Conservation (phyloP, 371 early-diverging fungal species). For the Massospora cicadina region DNA sequence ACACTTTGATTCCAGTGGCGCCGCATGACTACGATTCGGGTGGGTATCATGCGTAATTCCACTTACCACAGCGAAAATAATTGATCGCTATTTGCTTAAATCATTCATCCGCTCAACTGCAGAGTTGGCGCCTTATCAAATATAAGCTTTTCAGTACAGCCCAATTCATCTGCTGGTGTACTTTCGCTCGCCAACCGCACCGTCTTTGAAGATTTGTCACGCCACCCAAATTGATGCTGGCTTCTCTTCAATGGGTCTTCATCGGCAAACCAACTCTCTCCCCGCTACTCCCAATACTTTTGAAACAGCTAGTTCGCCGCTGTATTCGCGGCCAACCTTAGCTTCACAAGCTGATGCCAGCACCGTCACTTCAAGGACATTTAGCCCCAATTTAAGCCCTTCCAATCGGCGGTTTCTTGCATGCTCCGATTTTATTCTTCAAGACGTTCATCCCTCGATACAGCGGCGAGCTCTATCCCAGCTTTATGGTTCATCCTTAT, state of each 20-base stretch:
- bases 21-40: too few relatives aligned
- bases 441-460: background rate
- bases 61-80: too few relatives aligned
- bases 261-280: background rate
- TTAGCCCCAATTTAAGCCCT: background rate
- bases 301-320: background rate
- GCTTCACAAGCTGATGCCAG: background rate
- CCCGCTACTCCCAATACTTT: background rate
- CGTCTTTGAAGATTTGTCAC: too few relatives aligned
- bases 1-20: too few relatives aligned
- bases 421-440: background rate
- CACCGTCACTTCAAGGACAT: background rate
- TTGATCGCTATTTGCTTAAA: too few relatives aligned
- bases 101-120: too few relatives aligned
- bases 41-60: too few relatives aligned
- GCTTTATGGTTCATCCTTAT: background rate
- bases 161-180: too few relatives aligned
- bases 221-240: too few relatives aligned
- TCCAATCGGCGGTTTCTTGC: background rate
- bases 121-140: too few relatives aligned
- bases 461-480: background rate
- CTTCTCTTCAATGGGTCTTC: background rate
- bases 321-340: background rate
- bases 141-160: too few relatives aligned
- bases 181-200: too few relatives aligned